Percentiles rank a stretch among this genome's conserved stretches.
phyloP scores from a whole-genome alignment of 2,329 filamentous ascomycete genomes.

The Pseudogymnoascus sp. region DNA sequence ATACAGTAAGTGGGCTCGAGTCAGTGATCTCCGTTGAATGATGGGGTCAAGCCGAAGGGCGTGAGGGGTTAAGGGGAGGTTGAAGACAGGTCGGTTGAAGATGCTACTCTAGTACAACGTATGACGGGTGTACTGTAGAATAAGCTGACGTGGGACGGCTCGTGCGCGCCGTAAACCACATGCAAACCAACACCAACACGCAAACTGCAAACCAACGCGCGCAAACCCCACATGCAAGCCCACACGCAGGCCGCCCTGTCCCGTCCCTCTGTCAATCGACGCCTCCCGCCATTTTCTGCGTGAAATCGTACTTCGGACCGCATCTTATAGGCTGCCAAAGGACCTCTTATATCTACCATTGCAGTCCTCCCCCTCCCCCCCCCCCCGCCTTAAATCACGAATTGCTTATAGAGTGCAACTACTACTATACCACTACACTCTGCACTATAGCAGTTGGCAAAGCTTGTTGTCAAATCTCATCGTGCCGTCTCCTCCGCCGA shows the following conservation, averaged over 20 bases:
- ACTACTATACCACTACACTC: neutral
- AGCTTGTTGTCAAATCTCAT: neutral
- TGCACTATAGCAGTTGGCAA: neutral
- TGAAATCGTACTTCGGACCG: neutral
- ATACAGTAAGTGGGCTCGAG: neutral
- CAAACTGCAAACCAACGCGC: too few relatives aligned
- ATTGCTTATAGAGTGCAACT: neutral
- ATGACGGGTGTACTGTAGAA: neutral
- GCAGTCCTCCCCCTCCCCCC: neutral
- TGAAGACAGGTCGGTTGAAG: neutral
- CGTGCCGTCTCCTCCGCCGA: neutral
- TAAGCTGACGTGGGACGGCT: conserved; percentile 5
- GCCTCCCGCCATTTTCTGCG: neutral
- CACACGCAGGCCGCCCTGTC: neutral
- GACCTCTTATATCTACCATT: neutral
- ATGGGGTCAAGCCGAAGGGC: neutral
- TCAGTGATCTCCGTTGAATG: neutral
- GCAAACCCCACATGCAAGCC: neutral
- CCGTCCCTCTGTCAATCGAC: neutral
- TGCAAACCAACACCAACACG: too few relatives aligned
- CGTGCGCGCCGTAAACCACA: neutral
- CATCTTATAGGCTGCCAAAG: neutral
- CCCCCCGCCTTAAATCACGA: neutral
- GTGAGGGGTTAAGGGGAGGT: neutral
- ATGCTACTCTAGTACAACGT: neutral